Base-by-base conservation (phyloP, 306 rosid species). In the Styphnolobium japonicum region DNA sequence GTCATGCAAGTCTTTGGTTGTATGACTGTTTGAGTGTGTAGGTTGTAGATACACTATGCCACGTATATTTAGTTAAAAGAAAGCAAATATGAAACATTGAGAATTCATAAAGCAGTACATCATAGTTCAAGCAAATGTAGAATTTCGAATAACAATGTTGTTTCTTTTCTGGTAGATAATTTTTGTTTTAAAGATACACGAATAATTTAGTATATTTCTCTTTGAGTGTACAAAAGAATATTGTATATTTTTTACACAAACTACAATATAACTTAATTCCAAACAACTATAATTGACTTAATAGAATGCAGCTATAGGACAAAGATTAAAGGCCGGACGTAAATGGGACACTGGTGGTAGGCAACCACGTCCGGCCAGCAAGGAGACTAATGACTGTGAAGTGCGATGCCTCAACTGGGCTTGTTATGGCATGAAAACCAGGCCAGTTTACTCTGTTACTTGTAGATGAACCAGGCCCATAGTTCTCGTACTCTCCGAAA, bases 281-380 rank as follows among this genome's bases (percentile, higher is more conserved):
- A 62, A 78, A 49, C 16, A 71, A 67, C 49, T 40, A 6, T 3
- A 46, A 76, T 33, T 7, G 40, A 22, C n/a, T 0, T 14, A 48
- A 53, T 4, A 2, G 36, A 64, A 2, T 14, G 5, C 23, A 15
- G 2, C n/a, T 18, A 29, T n/a, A 86, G 40, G 5, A 55, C 3
- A 74, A 34, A 12, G 43, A 18, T 82, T 62, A 82, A 31, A 82
- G 86, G 2, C 91, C 94, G 10, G 87, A 52, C 1, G 78, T 78
- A 62, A 88, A 94, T 1, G 97, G 97, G 65, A 94, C 92, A 2
- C 91, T 86, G 16, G 98, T 82, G 39, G 82, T 46, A 0, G 92
- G 90, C 83, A 94, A 71, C 98, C 98, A 94, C 0, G 90, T 75
- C 1, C 40, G 80, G 6, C 97, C 97, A 1, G 90, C 87, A 25